A percentile compares a stretch with the other conserved stretches of the same genome.
phyloP scores from a whole-genome alignment of 306 rosid genomes.

The Vigna hirtella region DNA sequence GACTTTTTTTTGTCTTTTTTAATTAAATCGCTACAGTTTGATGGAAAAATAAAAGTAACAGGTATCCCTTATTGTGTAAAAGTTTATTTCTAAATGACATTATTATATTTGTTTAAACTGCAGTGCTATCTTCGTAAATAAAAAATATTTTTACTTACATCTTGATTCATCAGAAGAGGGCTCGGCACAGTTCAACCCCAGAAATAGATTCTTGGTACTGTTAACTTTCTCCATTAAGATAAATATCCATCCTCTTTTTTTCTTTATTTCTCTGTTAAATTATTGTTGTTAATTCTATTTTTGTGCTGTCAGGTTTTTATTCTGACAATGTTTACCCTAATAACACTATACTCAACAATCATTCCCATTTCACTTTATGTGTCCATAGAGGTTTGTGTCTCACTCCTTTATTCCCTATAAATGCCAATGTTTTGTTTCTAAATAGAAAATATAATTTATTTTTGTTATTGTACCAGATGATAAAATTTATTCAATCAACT shows the following conservation, averaged over 20 bases:
- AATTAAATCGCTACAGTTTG: slow-evolving; percentile 2
- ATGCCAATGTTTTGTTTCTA: slow-evolving; percentile 14
- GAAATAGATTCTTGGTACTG: slow-evolving; percentile 78
- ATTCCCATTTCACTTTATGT: slow-evolving; percentile 98
- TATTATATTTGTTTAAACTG: slow-evolving; percentile 43
- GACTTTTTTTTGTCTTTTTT: slow-evolving; percentile 13
- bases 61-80: slow-evolving; percentile 5
- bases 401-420: slow-evolving; percentile 34
- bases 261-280: slow-evolving; percentile 13
- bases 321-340: slow-evolving; percentile 92
- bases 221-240: slow-evolving; percentile 42
- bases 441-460: slow-evolving; percentile 39
- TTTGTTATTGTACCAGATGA: slow-evolving; percentile 70
- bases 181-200: slow-evolving; percentile 75
- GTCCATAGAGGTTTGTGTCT: slow-evolving; percentile 88
- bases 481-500: slow-evolving; percentile 92
- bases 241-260: slow-evolving; percentile 28
- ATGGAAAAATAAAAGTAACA: slow-evolving; percentile 9
- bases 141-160: slow-evolving; percentile 79
- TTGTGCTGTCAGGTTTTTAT: slow-evolving; percentile 70
- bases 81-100: slow-evolving; percentile 26
- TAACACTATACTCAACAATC: slow-evolving; percentile 89
- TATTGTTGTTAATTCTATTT: slow-evolving; percentile 42
- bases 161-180: slow-evolving; percentile 65
- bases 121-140: slow-evolving; percentile 82